These are phyloP conservation scores for Leishmania martiniquensis DNA, from an alignment of 208 protist species.

Conservation along the genomic window DNA sequence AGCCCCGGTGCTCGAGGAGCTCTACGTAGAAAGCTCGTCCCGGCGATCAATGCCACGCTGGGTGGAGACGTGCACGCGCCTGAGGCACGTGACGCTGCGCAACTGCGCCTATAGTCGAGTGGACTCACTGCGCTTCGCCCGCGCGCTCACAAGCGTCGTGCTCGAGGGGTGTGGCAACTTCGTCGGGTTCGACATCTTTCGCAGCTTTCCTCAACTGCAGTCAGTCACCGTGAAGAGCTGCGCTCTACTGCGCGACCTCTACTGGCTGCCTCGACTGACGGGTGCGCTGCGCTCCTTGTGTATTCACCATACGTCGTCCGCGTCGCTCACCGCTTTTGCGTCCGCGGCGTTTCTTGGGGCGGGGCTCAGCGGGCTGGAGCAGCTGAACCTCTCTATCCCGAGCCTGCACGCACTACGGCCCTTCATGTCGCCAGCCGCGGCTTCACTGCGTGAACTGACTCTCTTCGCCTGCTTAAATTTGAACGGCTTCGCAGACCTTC, in stretches of 20 bases:
- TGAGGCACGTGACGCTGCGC: conserved; percentile 7
- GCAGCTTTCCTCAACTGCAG: conserved; percentile 11
- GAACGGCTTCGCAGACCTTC: conserved; percentile 11
- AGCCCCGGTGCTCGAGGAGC: conserved; percentile 26
- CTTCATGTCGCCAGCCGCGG: conserved; percentile 1
- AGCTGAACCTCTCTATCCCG: conserved; percentile 13
- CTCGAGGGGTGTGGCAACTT: conserved; percentile 17
- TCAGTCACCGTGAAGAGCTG: conserved; percentile 11
- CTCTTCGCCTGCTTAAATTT: conserved; percentile 19
- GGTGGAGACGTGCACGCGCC: conserved; percentile 9
- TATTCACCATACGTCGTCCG: neutral
- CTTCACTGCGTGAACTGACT: conserved; percentile 22
- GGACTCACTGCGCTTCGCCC: neutral
- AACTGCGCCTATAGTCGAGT: conserved; percentile 9
- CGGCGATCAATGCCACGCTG: conserved; percentile 11
- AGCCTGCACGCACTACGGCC: conserved; percentile 3
- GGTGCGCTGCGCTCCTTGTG: conserved; percentile 9
- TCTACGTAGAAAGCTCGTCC: conserved; percentile 14
- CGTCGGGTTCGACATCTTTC: conserved; percentile 9
- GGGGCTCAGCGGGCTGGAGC: conserved; percentile 2
- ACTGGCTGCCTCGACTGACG: conserved; percentile 15
- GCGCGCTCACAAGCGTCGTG: neutral
- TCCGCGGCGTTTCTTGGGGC: neutral
- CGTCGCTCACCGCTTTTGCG: neutral
- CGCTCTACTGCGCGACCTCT: conserved; percentile 2